These are phyloP conservation scores for Myxozyma monticola DNA, from an alignment of 805 yeast species.

Conservation along the genomic window DNA sequence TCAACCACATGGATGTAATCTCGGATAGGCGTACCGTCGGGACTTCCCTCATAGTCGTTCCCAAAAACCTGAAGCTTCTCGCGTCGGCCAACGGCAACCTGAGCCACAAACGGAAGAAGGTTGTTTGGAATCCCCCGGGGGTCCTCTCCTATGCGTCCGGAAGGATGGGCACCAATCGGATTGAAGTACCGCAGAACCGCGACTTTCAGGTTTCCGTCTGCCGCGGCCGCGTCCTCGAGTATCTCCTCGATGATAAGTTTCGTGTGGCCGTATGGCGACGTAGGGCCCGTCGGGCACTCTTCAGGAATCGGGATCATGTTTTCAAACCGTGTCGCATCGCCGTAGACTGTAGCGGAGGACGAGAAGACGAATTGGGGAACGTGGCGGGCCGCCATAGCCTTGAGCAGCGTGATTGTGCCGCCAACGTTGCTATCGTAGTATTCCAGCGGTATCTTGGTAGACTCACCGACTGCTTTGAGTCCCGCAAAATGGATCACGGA, in stretches of 20 bases:
- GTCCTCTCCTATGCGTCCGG: conserved; percentile 78
- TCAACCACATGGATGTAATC: conserved; percentile 83
- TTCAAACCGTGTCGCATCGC: conserved; percentile 71
- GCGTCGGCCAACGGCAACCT: conserved; percentile 72
- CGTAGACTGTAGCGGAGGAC: conserved; percentile 81
- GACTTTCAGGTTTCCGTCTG: conserved; percentile 37
- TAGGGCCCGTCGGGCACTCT: conserved; percentile 70
- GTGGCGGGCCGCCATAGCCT: conserved; percentile 49
- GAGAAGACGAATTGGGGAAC: conserved; percentile 65
- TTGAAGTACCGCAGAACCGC: conserved; percentile 78
- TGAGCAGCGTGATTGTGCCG: conserved; percentile 62
- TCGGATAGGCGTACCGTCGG: conserved; percentile 79
- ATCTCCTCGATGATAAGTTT: conserved; percentile 66
- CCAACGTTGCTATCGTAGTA: conserved; percentile 69
- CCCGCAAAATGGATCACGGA: conserved; percentile 81
- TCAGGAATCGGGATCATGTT: conserved; percentile 80
- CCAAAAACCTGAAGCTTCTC: conserved; percentile 70
- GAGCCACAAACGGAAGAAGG: conserved; percentile 71
- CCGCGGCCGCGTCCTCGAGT: conserved; percentile 53
- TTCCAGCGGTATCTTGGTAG: conserved; percentile 62
- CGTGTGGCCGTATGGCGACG: conserved; percentile 77
- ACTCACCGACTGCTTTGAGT: conserved; percentile 80
- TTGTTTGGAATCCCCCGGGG: conserved; percentile 78
- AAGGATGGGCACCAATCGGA: conserved; percentile 84
- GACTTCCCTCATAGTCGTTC: conserved; percentile 59